These are phyloP conservation scores for Fusarium circinatum DNA, from an alignment of 2,329 filamentous ascomycete genomes.

Conservation along the genomic window DNA sequence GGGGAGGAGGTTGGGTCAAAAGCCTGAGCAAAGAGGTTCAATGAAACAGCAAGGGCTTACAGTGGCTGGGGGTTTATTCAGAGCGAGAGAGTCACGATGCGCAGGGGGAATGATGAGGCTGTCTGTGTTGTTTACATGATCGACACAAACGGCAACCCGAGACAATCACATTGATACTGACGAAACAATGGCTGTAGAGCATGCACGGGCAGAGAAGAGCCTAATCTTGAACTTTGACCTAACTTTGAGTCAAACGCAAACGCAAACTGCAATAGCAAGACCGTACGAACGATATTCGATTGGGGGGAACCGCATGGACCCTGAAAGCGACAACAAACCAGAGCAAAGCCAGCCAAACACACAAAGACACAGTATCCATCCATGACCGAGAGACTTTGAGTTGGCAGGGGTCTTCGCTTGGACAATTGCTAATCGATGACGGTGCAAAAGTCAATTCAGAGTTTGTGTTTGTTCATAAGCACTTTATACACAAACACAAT, in stretches of 20 bases:
- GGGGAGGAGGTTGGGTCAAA: conserved; percentile 1
- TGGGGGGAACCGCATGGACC: conserved; percentile 18
- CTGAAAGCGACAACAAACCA: conserved; percentile 13
- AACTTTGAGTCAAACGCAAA: conserved; percentile 4
- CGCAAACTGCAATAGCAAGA: not conserved
- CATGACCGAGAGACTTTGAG: not conserved
- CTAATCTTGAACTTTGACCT: not conserved
- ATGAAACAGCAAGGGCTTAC: conserved; percentile 10
- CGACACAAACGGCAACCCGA: conserved; percentile 6
- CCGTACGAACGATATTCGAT: conserved; percentile 20
- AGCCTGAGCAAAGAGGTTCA: not conserved
- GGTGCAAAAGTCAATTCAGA: not conserved
- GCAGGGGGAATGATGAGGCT: conserved; percentile 26
- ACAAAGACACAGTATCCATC: not conserved
- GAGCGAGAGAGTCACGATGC: conserved; percentile 13
- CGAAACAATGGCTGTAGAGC: conserved; percentile 6
- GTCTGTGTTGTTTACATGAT: conserved; percentile 15
- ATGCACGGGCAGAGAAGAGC: not conserved
- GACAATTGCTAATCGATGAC: conserved; percentile 2
- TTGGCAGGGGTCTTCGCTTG: conserved; percentile 1
- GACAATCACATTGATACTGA: conserved; percentile 10
- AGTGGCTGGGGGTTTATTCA: conserved; percentile 13
- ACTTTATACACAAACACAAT: conserved; percentile 4
- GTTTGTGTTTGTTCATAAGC: not conserved
- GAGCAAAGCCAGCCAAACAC: not conserved